Conservation (phyloP, 1,284 basidiomycete species). For the Takashimella koratensis region DNA sequence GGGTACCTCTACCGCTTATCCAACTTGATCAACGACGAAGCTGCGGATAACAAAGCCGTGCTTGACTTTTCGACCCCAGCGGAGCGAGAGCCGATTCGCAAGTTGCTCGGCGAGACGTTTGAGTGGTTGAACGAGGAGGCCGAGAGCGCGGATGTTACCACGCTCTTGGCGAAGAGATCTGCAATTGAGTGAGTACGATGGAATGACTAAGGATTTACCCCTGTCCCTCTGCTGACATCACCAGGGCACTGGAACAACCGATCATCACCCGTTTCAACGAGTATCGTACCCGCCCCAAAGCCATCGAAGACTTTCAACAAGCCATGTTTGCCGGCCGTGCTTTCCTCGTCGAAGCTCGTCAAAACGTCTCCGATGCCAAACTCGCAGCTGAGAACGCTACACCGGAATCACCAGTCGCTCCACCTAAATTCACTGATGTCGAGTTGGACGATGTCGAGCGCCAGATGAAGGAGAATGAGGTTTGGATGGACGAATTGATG, state of each 20-base stretch:
- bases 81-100: conserved; percentile 66
- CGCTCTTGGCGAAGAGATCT: conserved; percentile 67
- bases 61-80: conserved; percentile 68
- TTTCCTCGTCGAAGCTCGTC: conserved; percentile 74
- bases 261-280: conserved; percentile 83
- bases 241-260: conserved; percentile 71
- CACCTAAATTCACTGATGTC: conserved; percentile 73
- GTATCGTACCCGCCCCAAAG: conserved; percentile 66
- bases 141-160: conserved; percentile 73
- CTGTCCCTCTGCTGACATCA: conserved; percentile 3
- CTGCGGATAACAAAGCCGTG: conserved; percentile 62
- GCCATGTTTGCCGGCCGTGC: conserved; percentile 57
- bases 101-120: conserved; percentile 66
- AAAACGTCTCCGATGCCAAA: conserved; percentile 56
- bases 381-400: conserved; percentile 49
- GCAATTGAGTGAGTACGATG: conserved; percentile 67
- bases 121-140: conserved; percentile 81
- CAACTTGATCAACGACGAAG: conserved; percentile 69
- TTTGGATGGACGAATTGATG: conserved; percentile 73
- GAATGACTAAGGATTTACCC: background rate
- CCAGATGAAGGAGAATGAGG: conserved; percentile 68
- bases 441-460: conserved; percentile 73
- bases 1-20: conserved; percentile 85
- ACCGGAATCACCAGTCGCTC: conserved; percentile 52
- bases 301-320: conserved; percentile 63